These are phyloP conservation scores for Buxus sempervirens DNA, from an alignment of 164 flowering plant genomes.

Conservation along the genomic window DNA sequence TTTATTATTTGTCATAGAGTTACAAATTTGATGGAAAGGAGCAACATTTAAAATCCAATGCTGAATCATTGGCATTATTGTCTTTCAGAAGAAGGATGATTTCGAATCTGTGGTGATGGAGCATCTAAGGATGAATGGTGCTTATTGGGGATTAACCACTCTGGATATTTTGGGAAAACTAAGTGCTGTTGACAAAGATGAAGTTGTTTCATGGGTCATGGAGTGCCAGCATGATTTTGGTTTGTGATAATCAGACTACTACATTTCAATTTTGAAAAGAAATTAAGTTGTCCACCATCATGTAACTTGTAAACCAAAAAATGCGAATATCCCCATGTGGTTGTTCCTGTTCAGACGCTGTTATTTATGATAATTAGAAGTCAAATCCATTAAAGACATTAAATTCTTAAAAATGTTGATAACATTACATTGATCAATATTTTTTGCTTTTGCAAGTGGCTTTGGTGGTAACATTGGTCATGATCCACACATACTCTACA, in stretches of 20 bases:
- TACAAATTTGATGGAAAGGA: neutral
- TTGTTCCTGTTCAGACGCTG: neutral
- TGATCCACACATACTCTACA: conserved; percentile 79
- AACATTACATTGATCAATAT: neutral
- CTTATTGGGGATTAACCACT: conserved; percentile 88
- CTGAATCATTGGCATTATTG: neutral
- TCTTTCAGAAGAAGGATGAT: conserved; percentile 63
- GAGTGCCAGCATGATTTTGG: conserved; percentile 84
- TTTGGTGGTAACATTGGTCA: conserved; percentile 91
- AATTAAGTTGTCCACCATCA: neutral
- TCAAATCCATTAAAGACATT: no score
- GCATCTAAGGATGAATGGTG: conserved; percentile 85
- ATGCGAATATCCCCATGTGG: neutral
- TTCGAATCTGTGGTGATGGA: conserved; percentile 83
- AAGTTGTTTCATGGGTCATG: conserved; percentile 81
- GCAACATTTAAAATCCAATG: neutral
- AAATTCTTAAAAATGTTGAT: neutral
- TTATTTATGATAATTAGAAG: no score
- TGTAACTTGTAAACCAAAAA: neutral
- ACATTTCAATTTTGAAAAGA: neutral
- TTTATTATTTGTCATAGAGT: neutral
- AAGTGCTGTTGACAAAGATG: conserved; percentile 51
- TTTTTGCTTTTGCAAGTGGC: conserved; percentile 55
- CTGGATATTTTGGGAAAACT: conserved; percentile 78
- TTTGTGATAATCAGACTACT: conserved; percentile 23